Base-by-base conservation (phyloP, 805 yeast species). In the Zygotorulaspora sp. region DNA sequence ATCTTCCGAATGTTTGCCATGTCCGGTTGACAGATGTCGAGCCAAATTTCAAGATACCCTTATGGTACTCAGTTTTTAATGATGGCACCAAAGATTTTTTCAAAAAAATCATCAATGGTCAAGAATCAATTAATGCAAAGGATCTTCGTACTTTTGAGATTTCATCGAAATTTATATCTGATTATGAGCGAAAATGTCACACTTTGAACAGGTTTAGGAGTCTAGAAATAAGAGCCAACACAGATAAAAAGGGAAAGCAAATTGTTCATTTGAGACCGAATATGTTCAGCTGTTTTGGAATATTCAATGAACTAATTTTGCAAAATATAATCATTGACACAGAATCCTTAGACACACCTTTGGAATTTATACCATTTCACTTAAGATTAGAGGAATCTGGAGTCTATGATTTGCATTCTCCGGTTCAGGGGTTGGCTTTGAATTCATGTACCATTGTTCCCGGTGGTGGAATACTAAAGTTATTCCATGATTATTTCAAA, bases 11-110 rank as follows among this genome's bases (percentile, higher is more conserved):
- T 28, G 43, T 77, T 6, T 53, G 63, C 21, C 61, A 60, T 16
- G 47, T 78, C 5, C 49, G 54, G 11, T 44, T 78, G 8, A 57
- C 61, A 14, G 70, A 75, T 31, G 66, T 78, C 1, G 67, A 77
- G 4, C 77, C 78, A 5, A 68, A 68, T 15, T 77, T 78, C 48
- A 68, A 70, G 22, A 70, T 77, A 11, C 76, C 80, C 3, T 56
- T 77, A 13, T 60, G 63, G 63, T 60, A 60, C 31, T 58, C 63
- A 9, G 58, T 50, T 13, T 45, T 60, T 14, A 60, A 60, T 35
- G 62, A 60, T 39, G 61, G 62, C 0, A 52, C 63, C 4, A 49
- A 49, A 25, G 63, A 58, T 21, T 60, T 60, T 32, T 53, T 57
- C 34, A 57, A 49, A 28, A 58, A 58, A 37, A 57, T 60, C 19